Evolutionary conservation across 108 stramenopile species (phyloP), one percentile per base, ranked within the genome.

Genomic region (Nitzschia putrida): DNA sequence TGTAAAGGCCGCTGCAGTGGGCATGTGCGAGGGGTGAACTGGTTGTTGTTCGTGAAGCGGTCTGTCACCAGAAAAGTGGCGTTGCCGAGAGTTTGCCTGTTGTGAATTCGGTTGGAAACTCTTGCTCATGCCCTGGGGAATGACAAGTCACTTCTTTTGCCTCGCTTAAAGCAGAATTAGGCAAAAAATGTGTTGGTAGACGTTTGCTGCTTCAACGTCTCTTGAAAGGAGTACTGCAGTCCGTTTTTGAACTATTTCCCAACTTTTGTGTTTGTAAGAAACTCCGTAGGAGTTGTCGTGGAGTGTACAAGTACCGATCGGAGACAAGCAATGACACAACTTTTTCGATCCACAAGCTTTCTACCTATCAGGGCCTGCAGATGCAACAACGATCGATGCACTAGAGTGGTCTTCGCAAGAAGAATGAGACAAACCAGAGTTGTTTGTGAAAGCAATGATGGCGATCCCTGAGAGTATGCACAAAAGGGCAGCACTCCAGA

Each of bases 1-100:
- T 66, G 68, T 39, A 37, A 34, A 34, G 21, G 61, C 61, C 43
- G 61, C 18, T 1, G 61, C 61, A 63, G 38, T 22, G 16, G 61
- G 61, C 61, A 63, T 63, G 16, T 20, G 11, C 44, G 61, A 13
- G 22, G 22, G 16, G 16, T 63, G 47, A 18, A 18, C 47, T 49
- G n/a, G 47, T 49, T 49, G 47, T 18, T 49, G 47, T 49, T 49
- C n/a, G 18, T 49, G 47, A 16, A 49, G 47, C 47, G 47, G 47
- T 16, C 47, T 16, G 47, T 49, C 47, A 18, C 47, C 47, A 4
- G 18, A 18, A 49, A 49, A 18, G 47, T 49, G 47, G 47, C n/a
- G 14, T 49, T 49, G 47, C 47, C 18, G 44, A 63, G 43, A 63
- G 58, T 59, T 59, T 59, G 58, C 61, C 22, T 26, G 16, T 6